Percentiles rank a stretch among this genome's conserved stretches.
These are phyloP conservation scores for Hortiboletus campestris DNA, from an alignment of 768 basidiomycete genomes.

Conservation along the genomic window DNA sequence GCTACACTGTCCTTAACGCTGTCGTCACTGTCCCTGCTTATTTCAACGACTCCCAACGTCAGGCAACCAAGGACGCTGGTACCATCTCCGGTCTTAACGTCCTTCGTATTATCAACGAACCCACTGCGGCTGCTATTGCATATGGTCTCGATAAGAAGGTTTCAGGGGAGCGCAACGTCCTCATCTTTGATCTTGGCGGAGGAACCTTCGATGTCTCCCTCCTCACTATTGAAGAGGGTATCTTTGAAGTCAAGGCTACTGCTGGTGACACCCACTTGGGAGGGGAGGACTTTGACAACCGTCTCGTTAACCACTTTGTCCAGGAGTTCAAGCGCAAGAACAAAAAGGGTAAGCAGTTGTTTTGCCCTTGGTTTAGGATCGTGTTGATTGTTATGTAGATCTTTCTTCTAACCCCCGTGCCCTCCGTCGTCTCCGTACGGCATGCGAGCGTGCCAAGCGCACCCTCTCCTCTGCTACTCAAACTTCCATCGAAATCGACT, in stretches of 20 bases:
- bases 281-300: conserved; percentile 98
- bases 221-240: conserved; percentile 93
- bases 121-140: conserved; percentile 96
- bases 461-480: conserved; percentile 96
- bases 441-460: conserved; percentile 98
- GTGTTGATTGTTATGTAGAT: conserved; percentile 44
- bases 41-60: conserved; percentile 99
- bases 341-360: conserved; percentile 71
- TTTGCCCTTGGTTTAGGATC: neutral
- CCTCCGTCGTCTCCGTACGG: conserved; percentile 94
- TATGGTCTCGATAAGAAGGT: conserved; percentile 98
- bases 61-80: conserved; percentile 98
- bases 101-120: conserved; percentile 98
- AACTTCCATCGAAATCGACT: conserved; percentile 97
- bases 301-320: conserved; percentile 94
- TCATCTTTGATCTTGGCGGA: conserved; percentile 98
- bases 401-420: conserved; percentile 91
- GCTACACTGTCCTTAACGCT: conserved; percentile 78
- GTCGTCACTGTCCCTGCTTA: conserved; percentile 97
- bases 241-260: conserved; percentile 97
- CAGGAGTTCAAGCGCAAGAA: conserved; percentile 98
- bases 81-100: conserved; percentile 92
- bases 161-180: conserved; percentile 85
- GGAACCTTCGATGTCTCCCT: conserved; percentile 99
- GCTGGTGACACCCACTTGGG: conserved; percentile 98